phyloP scores from a whole-genome alignment of 108 stramenopile species.

The Aurantiochytrium sp. region DNA sequence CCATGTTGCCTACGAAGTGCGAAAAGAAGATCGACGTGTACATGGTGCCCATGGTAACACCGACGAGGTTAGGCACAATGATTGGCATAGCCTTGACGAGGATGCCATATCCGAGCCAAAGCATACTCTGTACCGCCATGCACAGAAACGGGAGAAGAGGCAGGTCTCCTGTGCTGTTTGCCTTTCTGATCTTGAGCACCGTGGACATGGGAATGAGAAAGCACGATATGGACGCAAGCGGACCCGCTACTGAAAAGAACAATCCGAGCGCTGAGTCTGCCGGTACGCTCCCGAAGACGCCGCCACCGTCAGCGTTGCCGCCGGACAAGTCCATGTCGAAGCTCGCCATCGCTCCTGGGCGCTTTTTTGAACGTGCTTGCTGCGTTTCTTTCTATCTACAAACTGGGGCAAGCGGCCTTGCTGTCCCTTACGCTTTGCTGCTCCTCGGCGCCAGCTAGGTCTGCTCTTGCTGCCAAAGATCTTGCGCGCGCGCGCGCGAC shows the following conservation, averaged over 20 bases:
- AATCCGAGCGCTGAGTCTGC: not conserved
- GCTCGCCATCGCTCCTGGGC: too few relatives aligned
- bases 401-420: too few relatives aligned
- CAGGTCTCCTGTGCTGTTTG: not conserved
- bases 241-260: not conserved
- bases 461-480: too few relatives aligned
- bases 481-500: too few relatives aligned
- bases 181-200: not conserved
- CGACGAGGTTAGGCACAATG: not conserved
- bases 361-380: too few relatives aligned
- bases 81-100: not conserved
- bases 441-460: too few relatives aligned
- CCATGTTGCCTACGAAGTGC: not conserved
- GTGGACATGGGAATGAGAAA: not conserved
- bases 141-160: not conserved
- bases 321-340: too few relatives aligned
- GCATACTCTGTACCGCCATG: not conserved
- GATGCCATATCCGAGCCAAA: not conserved
- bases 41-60: not conserved
- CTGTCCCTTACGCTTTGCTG: too few relatives aligned
- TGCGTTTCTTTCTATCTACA: too few relatives aligned
- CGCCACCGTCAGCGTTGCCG: not conserved
- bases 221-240: not conserved
- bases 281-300: not conserved
- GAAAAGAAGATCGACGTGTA: not conserved